A percentile compares a stretch with the other conserved stretches of the same genome.
Conservation (phyloP, 257 asterid genomes). For the Salvia hispanica region DNA sequence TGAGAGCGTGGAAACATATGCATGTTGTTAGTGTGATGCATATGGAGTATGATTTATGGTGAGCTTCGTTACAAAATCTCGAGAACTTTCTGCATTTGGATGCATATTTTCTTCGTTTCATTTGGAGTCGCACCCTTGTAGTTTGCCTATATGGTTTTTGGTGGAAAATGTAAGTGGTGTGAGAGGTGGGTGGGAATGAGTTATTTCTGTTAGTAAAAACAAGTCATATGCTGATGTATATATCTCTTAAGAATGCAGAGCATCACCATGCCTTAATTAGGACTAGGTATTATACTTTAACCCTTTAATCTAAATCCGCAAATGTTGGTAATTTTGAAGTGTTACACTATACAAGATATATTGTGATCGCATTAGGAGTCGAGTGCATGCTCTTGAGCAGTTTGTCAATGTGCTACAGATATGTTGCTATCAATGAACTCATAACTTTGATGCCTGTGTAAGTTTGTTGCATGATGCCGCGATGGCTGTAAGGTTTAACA, state of each 20-base stretch:
- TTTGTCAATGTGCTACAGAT: background rate
- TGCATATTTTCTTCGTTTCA: background rate
- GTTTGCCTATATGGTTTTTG: background rate
- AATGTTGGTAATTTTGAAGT: background rate
- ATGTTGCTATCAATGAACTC: background rate
- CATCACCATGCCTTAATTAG: background rate
- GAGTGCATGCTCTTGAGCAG: background rate
- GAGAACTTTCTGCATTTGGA: background rate
- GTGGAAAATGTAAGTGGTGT: constrained; percentile 13
- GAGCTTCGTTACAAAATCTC: background rate
- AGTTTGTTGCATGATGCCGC: background rate
- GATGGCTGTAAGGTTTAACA: background rate
- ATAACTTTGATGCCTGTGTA: background rate
- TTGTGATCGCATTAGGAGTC: constrained; percentile 1
- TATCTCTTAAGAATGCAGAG: background rate
- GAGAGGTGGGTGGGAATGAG: background rate
- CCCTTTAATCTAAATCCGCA: constrained; percentile 5
- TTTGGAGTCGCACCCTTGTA: background rate
- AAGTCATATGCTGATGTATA: background rate
- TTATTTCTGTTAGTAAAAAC: background rate
- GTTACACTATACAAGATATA: background rate
- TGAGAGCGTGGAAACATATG: background rate
- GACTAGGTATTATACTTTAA: background rate
- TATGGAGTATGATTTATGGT: background rate
- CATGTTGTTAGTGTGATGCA: background rate